Conservation (phyloP, 495 filamentous ascomycete species). For the Hyaloscypha bicolor region DNA sequence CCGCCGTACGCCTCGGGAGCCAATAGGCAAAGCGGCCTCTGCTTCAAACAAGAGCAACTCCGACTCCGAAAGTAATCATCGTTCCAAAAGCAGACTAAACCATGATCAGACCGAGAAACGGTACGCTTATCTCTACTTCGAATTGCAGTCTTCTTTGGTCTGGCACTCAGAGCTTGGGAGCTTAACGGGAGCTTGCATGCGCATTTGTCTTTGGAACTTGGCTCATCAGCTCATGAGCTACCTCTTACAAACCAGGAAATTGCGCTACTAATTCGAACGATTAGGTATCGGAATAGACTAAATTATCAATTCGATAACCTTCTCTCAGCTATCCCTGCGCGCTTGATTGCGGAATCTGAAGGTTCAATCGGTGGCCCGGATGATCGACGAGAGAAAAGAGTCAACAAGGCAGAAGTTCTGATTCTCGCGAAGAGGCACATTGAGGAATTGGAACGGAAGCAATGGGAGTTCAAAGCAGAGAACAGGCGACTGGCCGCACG, state of each 20-base stretch:
- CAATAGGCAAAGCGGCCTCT: background rate
- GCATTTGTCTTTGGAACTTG: no score
- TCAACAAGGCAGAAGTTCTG: constrained; percentile 51
- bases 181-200: no score
- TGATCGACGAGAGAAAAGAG: constrained; percentile 36
- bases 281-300: constrained; percentile 48
- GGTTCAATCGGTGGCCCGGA: constrained; percentile 30
- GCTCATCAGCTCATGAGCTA: no score
- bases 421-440: constrained; percentile 49
- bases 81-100: background rate
- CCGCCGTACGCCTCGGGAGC: background rate
- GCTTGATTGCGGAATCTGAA: constrained; percentile 26
- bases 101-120: constrained; percentile 50
- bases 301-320: constrained; percentile 50
- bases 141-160: no score
- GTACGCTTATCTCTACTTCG: no score
- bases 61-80: background rate
- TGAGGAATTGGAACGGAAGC: constrained; percentile 41
- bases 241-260: no score
- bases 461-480: constrained; percentile 38
- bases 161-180: no score
- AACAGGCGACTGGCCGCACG: constrained; percentile 37
- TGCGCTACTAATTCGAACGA: no score
- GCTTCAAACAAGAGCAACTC: background rate
- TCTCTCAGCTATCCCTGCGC: constrained; percentile 40